Base-by-base conservation (phyloP, 192 early-diverging fungal species). In the Chytriomyces sp. region DNA sequence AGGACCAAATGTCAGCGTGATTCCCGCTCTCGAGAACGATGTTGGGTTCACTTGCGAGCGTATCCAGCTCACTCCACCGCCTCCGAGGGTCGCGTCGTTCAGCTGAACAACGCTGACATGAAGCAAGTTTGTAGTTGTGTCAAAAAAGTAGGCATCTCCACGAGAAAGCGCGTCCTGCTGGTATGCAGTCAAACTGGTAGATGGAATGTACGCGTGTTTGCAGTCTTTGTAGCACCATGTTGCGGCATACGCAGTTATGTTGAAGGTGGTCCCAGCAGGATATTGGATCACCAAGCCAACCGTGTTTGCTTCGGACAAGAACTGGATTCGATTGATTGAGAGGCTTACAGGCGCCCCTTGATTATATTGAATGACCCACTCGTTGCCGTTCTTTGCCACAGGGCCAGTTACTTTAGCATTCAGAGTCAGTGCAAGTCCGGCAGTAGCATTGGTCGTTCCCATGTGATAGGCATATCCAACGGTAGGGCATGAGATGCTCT, bases 61-160 rank as follows among this genome's bases (percentile, higher is more conserved):
- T 0, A 35, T 35, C 35, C 35, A 35, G 35, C 35, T 35, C 28
- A 67, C 75, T 10, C 53, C 53, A 46, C 57, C 24, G 18, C 9
- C 45, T 78, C 77, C 77, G 16, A 78, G 44, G 45, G 45, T 45
- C 1, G 11, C 23, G 48, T 78, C 77, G n/a, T 59, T 5, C 24
- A 69, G 75, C 18, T 53, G 75, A 11, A 78, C 44, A n/a, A 78
- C 61, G 6, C 45, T 59, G 46, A 78, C 48, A 47, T 78, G 76
- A 28, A 78, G 45, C 9, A 78, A 48, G 5, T 60, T 46, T 35
- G 35, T 64, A 13, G n/a, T 59, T 10, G 49, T 78, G 46, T 78
- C 77, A 72, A 72, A 78, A 26, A 62, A 78, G 50, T 78, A 78
- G 53, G 20, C 74, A 18, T 50, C 53, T 61, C 77, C 77, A 57